Conservation (phyloP, 345 rosid species). For the Aegle marmelos region DNA sequence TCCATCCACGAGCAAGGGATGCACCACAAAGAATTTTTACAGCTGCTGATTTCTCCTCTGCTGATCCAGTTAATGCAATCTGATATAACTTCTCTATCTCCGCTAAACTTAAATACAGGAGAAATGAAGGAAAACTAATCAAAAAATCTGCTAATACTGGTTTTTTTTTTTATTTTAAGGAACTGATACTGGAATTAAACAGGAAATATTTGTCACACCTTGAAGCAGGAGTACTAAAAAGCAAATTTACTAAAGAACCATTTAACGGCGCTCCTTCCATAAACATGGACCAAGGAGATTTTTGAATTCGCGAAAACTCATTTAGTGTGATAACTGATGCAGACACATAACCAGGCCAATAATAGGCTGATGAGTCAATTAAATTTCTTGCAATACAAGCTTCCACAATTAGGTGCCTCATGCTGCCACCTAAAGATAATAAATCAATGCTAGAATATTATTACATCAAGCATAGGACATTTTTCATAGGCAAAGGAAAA, state of each 20-base stretch:
- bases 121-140: constrained; percentile 18
- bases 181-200: constrained; percentile 5
- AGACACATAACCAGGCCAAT: constrained; percentile 61
- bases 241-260: constrained; percentile 44
- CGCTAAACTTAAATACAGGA: constrained; percentile 43
- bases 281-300: constrained; percentile 53
- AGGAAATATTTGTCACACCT: constrained; percentile 34
- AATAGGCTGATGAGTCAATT: constrained; percentile 54
- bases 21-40: constrained; percentile 69
- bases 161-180: too few relatives aligned
- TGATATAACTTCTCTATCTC: constrained; percentile 58
- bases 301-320: constrained; percentile 37
- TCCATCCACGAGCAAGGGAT: constrained; percentile 63
- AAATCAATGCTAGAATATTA: constrained; percentile 1
- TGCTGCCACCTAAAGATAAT: constrained; percentile 47
- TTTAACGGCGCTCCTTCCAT: constrained; percentile 53
- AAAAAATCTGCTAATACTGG: background rate
- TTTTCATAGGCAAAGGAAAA: background rate
- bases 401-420: constrained; percentile 74
- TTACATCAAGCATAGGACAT: background rate
- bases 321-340: constrained; percentile 29
- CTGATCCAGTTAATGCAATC: constrained; percentile 54
- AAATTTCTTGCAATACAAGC: constrained; percentile 69
- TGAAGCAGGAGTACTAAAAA: constrained; percentile 49
- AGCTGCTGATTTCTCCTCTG: constrained; percentile 52